phyloP scores from a whole-genome alignment of 139 green algal genomes.

The Chlamydomonas sphaeroides region DNA sequence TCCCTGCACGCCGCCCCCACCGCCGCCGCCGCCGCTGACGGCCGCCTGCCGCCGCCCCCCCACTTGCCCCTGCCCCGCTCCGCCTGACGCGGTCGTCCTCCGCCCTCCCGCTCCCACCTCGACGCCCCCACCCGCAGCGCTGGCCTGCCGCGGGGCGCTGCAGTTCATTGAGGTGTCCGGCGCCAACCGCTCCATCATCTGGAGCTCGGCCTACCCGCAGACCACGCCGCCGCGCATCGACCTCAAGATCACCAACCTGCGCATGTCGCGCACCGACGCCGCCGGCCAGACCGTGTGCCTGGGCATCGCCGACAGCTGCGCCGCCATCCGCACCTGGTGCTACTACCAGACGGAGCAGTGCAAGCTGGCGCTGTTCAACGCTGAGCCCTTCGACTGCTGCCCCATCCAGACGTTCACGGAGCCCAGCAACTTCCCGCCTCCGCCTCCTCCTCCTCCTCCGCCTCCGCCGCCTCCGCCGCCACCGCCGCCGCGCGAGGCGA shows the following conservation, averaged over 20 bases:
- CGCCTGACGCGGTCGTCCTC: too few relatives aligned
- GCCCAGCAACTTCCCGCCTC: neutral
- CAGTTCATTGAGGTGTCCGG: conserved; percentile 31
- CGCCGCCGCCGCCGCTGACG: too few relatives aligned
- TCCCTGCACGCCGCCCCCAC: too few relatives aligned
- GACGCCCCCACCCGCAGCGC: neutral
- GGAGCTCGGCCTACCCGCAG: neutral
- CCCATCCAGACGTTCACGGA: conserved; percentile 3
- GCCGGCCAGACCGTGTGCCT: conserved; percentile 25
- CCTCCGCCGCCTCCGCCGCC: neutral
- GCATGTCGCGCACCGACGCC: neutral
- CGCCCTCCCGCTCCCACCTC: too few relatives aligned
- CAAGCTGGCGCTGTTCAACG: conserved; percentile 39
- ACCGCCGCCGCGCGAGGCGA: neutral
- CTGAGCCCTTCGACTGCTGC: conserved; percentile 35
- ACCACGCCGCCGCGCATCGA: conserved; percentile 11
- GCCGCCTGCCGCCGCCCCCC: too few relatives aligned
- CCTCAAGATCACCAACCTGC: conserved; percentile 40
- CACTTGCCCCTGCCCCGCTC: too few relatives aligned
- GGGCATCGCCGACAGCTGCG: conserved; percentile 7
- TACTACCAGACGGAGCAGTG: conserved; percentile 17
- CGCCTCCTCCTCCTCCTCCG: neutral
- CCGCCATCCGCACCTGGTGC: neutral
- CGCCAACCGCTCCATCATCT: conserved; percentile 1
- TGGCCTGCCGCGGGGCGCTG: neutral